phyloP scores from a whole-genome alignment of 306 rosid genomes.

The Begonia loranthoides region DNA sequence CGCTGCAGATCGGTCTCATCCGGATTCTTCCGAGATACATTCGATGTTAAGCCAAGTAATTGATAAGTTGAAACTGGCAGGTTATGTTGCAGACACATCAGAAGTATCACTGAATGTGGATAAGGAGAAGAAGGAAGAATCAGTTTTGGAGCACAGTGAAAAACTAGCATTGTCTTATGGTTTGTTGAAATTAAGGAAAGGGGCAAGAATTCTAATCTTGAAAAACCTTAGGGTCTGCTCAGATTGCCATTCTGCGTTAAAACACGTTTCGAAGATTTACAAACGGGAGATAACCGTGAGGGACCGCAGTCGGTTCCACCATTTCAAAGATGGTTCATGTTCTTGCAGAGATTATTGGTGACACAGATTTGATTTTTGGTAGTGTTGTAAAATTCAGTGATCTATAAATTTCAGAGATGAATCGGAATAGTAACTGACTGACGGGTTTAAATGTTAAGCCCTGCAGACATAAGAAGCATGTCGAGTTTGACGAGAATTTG shows the following conservation, averaged over 20 bases:
- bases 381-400: too few species aligned
- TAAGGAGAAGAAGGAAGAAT: slow-evolving; percentile 10
- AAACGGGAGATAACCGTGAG: slow-evolving; percentile 7
- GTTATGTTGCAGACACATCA: slow-evolving; percentile 12
- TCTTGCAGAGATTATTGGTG: slow-evolving; percentile 16
- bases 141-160: slow-evolving; percentile 13
- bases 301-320: slow-evolving; percentile 15
- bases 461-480: too few species aligned
- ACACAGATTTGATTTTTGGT: background rate
- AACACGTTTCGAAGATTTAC: slow-evolving; percentile 11
- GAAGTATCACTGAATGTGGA: slow-evolving; percentile 11
- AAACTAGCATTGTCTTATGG: slow-evolving; percentile 13
- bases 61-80: slow-evolving; percentile 9
- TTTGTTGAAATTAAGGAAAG: slow-evolving; percentile 7
- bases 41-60: slow-evolving; percentile 7
- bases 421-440: too few species aligned
- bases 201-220: slow-evolving; percentile 9
- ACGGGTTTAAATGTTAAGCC: too few species aligned
- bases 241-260: slow-evolving; percentile 8
- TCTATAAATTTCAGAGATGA: too few species aligned
- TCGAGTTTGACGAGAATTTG: too few species aligned
- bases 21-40: slow-evolving; percentile 7
- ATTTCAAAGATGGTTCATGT: slow-evolving; percentile 13
- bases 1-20: slow-evolving; percentile 13
- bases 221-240: slow-evolving; percentile 15